phyloP scores from a whole-genome alignment of 2,329 filamentous ascomycete genomes.

The Purpureocillium takamizusanense region DNA sequence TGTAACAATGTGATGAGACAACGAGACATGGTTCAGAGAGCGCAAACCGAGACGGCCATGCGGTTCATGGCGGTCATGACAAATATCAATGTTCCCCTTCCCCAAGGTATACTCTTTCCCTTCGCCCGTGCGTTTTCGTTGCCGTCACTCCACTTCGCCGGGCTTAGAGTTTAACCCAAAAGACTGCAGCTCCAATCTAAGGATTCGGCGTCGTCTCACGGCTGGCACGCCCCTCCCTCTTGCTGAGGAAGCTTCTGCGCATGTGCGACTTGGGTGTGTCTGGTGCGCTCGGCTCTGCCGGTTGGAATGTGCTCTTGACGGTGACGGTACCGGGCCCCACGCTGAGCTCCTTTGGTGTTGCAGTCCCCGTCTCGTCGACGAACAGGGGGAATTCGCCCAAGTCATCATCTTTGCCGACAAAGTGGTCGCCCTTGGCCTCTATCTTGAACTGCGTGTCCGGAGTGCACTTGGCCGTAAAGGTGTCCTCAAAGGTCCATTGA shows the following conservation, averaged over 20 bases:
- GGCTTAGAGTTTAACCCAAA: conserved; percentile 6
- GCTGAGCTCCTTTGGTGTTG: conserved; percentile 62
- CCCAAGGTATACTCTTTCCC: no score
- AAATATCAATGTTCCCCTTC: neutral
- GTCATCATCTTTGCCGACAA: conserved; percentile 73
- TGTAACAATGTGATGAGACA: neutral
- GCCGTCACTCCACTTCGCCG: neutral
- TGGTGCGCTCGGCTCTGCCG: conserved; percentile 34
- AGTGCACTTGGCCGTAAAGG: conserved; percentile 67
- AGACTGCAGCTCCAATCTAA: conserved; percentile 11
- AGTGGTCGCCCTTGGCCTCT: conserved; percentile 75
- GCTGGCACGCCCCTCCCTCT: conserved; percentile 34
- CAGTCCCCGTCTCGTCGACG: conserved; percentile 68
- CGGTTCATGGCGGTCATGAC: neutral
- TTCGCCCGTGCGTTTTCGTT: no score
- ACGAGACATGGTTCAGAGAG: neutral
- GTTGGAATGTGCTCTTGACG: conserved; percentile 63
- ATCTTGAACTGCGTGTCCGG: conserved; percentile 83
- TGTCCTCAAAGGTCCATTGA: conserved; percentile 63
- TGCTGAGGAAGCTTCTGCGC: conserved; percentile 46
- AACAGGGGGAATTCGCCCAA: conserved; percentile 85
- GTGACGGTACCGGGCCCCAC: conserved; percentile 66
- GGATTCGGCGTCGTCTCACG: conserved; percentile 35
- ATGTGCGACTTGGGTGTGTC: conserved; percentile 38
- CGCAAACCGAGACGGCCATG: neutral